Evolutionary conservation across 306 rosid genomes (phyloP).

Genomic region (Cucurbita pepo): DNA sequence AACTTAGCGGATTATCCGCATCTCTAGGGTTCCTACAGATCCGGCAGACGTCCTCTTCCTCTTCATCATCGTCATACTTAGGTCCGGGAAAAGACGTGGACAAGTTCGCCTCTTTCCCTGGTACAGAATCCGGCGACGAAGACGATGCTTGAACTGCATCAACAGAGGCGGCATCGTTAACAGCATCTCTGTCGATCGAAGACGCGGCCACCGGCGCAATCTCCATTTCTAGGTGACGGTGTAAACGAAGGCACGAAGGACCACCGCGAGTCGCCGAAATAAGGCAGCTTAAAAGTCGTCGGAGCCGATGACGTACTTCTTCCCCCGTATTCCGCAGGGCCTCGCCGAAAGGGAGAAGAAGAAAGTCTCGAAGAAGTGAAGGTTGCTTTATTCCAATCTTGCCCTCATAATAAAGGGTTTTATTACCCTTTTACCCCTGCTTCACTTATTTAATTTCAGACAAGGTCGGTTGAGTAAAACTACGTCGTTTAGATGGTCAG

Average conservation of each 20-base stretch:
- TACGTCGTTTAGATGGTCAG: neutral
- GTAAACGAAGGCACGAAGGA: neutral
- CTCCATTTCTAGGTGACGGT: conserved; percentile 34
- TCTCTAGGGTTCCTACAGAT: conserved; percentile 96
- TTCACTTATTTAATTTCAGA: conserved; percentile 11
- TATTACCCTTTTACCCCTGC: conserved; percentile 11
- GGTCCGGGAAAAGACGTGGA: conserved; percentile 16
- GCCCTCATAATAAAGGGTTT: neutral
- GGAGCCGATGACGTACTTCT: neutral
- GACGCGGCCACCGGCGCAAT: conserved; percentile 53
- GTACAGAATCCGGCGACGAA: conserved; percentile 22
- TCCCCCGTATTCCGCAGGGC: neutral
- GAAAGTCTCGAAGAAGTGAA: neutral
- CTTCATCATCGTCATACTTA: conserved; percentile 69
- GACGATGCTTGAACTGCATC: conserved; percentile 20
- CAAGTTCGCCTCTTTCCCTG: conserved; percentile 24
- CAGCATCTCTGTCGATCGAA: conserved; percentile 23
- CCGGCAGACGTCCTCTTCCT: conserved; percentile 94
- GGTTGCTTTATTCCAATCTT: conserved; percentile 1
- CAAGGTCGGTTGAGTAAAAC: conserved; percentile 14
- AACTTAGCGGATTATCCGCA: conserved; percentile 72
- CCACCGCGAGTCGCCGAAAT: neutral
- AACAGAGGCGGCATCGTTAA: conserved; percentile 11
- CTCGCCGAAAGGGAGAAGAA: neutral
- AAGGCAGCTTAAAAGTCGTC: conserved; percentile 2